phyloP scores from a whole-genome alignment of 805 yeast genomes.

The Torulaspora indica region DNA sequence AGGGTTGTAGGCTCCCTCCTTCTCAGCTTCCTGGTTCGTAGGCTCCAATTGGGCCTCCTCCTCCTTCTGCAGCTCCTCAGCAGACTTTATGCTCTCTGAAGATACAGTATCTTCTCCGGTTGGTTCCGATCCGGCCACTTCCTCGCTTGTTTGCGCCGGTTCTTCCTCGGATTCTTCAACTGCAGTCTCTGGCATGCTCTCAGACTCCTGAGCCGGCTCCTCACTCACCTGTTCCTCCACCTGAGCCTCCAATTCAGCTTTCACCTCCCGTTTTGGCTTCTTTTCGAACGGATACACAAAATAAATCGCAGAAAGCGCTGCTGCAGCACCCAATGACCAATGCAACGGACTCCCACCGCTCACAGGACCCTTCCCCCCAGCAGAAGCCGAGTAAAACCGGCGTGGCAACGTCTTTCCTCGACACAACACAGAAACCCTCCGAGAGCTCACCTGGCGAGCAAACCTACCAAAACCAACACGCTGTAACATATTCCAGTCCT shows the following conservation, averaged over 20 bases:
- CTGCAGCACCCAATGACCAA: conserved; percentile 15
- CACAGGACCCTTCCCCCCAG: background rate
- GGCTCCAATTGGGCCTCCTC: conserved; percentile 11
- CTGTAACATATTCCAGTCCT: conserved; percentile 3
- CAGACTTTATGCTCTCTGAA: conserved; percentile 5
- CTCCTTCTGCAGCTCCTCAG: conserved; percentile 4
- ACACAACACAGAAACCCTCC: conserved; percentile 3
- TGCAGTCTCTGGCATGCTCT: background rate
- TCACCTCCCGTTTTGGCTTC: conserved; percentile 6
- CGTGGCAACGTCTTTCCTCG: conserved; percentile 4
- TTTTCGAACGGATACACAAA: conserved; percentile 12
- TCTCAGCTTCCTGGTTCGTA: conserved; percentile 39
- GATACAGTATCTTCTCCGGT: conserved; percentile 3
- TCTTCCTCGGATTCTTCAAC: conserved; percentile 2
- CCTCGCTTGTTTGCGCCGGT: background rate
- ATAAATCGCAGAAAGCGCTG: conserved; percentile 13
- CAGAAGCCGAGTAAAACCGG: conserved; percentile 7
- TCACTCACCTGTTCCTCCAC: background rate
- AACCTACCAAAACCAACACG: conserved; percentile 7
- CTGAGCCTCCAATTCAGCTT: conserved; percentile 1
- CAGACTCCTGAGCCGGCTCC: conserved; percentile 7
- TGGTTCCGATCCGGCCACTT: background rate
- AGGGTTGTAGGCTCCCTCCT: conserved; percentile 79
- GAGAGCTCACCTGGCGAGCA: conserved; percentile 1
- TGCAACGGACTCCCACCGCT: conserved; percentile 3